phyloP scores from a whole-genome alignment of 352 stramenopile species.

The Phytopythium aichiense region DNA sequence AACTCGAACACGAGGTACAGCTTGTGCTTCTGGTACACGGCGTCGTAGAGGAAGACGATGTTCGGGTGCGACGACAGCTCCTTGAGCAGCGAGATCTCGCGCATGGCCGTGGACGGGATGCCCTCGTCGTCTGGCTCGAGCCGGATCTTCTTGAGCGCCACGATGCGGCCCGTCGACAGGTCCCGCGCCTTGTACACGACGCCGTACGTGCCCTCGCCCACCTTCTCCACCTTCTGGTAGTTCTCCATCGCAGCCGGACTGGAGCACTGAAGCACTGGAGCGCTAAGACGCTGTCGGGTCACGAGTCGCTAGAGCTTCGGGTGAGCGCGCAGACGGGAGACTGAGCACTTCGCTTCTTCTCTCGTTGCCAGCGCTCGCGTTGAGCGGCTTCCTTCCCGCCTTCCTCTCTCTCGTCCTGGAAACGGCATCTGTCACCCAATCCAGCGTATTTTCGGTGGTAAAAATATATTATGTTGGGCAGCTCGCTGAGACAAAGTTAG shows the following conservation, averaged over 20 bases:
- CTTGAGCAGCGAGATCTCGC: conserved; percentile 96
- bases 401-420: too few relatives aligned
- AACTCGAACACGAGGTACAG: conserved; percentile 88
- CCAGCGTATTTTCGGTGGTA: too few relatives aligned
- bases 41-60: conserved; percentile 87
- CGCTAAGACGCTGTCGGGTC: too few relatives aligned
- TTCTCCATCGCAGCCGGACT: conserved; percentile 53
- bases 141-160: conserved; percentile 94
- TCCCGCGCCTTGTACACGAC: conserved; percentile 97
- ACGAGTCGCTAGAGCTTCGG: too few relatives aligned
- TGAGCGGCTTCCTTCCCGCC: too few relatives aligned
- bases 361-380: too few relatives aligned
- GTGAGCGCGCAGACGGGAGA: too few relatives aligned
- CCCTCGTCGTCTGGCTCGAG: conserved; percentile 93
- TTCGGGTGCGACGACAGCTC: conserved; percentile 94
- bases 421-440: too few relatives aligned
- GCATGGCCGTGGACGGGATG: conserved; percentile 97
- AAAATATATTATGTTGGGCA: too few relatives aligned
- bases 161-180: conserved; percentile 84
- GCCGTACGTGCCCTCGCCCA: conserved; percentile 95
- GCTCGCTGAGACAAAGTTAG: too few relatives aligned
- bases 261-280: too few relatives aligned
- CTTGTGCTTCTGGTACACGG: conserved; percentile 84
- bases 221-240: conserved; percentile 84
- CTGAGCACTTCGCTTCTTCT: too few relatives aligned